Evolutionary conservation across 495 filamentous ascomycete species (phyloP), one percentile per base, ranked within the genome.

Genomic region (Penicillium psychrofluorescens): DNA sequence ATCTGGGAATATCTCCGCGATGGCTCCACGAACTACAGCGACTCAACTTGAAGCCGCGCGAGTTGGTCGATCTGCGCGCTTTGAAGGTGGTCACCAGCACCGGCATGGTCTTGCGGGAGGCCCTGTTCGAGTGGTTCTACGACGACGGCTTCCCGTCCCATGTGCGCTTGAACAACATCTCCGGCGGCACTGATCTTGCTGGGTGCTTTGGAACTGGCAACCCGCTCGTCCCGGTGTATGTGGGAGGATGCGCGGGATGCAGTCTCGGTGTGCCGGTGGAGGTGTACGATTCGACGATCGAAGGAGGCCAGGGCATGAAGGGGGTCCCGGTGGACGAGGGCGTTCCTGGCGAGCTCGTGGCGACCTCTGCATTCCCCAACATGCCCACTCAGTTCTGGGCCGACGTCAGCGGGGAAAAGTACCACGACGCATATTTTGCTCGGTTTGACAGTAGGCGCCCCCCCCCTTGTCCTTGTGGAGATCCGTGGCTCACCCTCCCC

Each of bases 41-140:
- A 41, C 63, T 67, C 35, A 66, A 70, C 5, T 68, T 87, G 32
- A 53, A 53, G 0, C 86, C 86, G 3, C 72, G 76, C 11, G 58
- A 80, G 16, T 66, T 83, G 8, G 67, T 72, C 14, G 81, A 89
- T 45, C 65, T 90, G 10, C 77, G 70, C 6, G 59, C 49, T 35
- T 67, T 91, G 22, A 61, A 64, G 16, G 54, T 66, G 11, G 84
- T 89, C 12, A 79, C 74, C 8, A 77, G 72, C 44, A 91, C 86
- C 5, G 86, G 85, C 10, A 90, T 90, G 86, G 85, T 89, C 1
- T 72, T 90, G 8, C 76, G 82, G 7, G 76, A 86, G 36, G 70
- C 78, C 31, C 67, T 86, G 33, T 88, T 87, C 56, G 77, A 85
- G 44, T 91, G 85, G 85, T 88, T 90, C 70, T 90, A 89, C 62